phyloP scores from a whole-genome alignment of 2,329 filamentous ascomycete species.

The Paraphoma chrysanthemicola region DNA sequence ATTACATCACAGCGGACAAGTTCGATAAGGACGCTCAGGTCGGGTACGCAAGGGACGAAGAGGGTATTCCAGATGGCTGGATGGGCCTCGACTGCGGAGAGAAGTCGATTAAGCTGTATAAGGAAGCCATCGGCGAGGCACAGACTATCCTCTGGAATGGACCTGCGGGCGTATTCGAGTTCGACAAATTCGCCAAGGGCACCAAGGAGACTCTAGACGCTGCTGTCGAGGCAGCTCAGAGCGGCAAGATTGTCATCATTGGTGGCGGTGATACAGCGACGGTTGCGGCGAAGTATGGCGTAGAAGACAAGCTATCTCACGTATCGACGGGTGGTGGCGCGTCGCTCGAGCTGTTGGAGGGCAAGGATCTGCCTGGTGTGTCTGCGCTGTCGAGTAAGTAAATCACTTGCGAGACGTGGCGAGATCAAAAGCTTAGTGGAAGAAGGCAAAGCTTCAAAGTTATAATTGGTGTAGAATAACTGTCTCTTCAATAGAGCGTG shows the following conservation, averaged over 20 bases:
- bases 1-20: slow-evolving; percentile 96
- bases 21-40: slow-evolving; percentile 85
- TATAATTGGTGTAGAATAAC: slow-evolving; percentile 43
- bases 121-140: slow-evolving; percentile 82
- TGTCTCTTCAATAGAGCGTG: slow-evolving; percentile 17
- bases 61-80: slow-evolving; percentile 95
- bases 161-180: slow-evolving; percentile 95
- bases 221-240: slow-evolving; percentile 79
- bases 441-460: slow-evolving; percentile 42
- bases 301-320: slow-evolving; percentile 96
- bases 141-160: slow-evolving; percentile 99
- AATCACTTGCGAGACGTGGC: slow-evolving; percentile 29
- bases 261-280: slow-evolving; percentile 98
- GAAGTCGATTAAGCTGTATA: slow-evolving; percentile 87
- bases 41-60: slow-evolving; percentile 81
- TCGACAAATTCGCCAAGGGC: slow-evolving; percentile 89
- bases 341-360: slow-evolving; percentile 93
- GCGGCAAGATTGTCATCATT: slow-evolving; percentile 96
- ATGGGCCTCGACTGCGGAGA: slow-evolving; percentile 96
- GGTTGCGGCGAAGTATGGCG: slow-evolving; percentile 95
- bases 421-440: slow-evolving; percentile 31
- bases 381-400: slow-evolving; percentile 82
- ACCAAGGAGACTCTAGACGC: slow-evolving; percentile 93
- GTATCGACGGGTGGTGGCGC: slow-evolving; percentile 97
- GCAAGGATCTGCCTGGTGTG: slow-evolving; percentile 96